Conservation (phyloP, 441 rosid species). For the Gossypium trilobum region DNA sequence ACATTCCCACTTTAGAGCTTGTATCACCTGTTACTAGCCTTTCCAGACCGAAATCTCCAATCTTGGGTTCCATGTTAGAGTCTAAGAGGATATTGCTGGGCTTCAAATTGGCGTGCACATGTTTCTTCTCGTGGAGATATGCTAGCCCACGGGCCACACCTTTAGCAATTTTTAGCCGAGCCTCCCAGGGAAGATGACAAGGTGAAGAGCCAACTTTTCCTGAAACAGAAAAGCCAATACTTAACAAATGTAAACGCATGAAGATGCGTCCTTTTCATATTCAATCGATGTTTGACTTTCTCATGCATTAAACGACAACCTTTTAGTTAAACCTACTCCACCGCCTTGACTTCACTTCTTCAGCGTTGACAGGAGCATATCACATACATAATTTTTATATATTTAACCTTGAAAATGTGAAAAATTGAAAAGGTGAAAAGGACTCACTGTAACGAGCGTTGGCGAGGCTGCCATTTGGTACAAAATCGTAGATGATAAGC, state of each 20-base stretch:
- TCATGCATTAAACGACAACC: constrained; percentile 40
- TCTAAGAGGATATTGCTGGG: constrained; percentile 69
- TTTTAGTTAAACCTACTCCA: constrained; percentile 48
- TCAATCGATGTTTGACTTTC: constrained; percentile 35
- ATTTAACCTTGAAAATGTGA: too few species aligned
- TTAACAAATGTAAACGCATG: background rate
- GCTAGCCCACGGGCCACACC: constrained; percentile 79
- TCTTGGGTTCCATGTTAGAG: constrained; percentile 59
- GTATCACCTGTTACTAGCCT: constrained; percentile 52
- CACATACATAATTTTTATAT: too few species aligned
- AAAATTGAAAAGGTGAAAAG: background rate
- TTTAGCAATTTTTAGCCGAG: constrained; percentile 65
- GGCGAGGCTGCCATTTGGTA: constrained; percentile 83
- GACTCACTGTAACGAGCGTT: constrained; percentile 72
- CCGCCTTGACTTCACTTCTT: constrained; percentile 23
- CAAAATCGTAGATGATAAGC: constrained; percentile 72
- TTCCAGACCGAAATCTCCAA: constrained; percentile 80
- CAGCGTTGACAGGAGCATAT: background rate
- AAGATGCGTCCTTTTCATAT: background rate
- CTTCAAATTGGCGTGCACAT: constrained; percentile 77
- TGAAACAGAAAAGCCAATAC: constrained; percentile 11
- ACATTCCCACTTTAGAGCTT: constrained; percentile 49
- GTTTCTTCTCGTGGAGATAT: constrained; percentile 76
- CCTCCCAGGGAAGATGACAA: constrained; percentile 65
- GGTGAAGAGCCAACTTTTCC: constrained; percentile 76